phyloP scores from a whole-genome alignment of 2,329 filamentous ascomycete genomes.

The Didymella arachidicola region DNA sequence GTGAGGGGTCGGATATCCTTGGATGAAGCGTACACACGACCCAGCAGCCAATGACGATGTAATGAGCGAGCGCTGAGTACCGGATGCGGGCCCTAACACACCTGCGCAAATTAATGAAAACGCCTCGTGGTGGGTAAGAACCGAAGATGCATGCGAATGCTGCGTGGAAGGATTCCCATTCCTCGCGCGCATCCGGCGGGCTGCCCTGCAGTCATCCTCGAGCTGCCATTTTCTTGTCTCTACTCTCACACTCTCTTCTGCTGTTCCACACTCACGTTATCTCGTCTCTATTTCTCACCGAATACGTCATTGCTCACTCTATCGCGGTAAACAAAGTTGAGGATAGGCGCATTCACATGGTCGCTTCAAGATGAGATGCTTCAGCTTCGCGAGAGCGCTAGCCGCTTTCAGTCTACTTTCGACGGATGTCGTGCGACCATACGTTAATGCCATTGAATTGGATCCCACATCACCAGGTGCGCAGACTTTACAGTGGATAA shows the following conservation, averaged over 20 bases:
- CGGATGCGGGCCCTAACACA: constrained; percentile 9
- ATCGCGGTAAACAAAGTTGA: not conserved
- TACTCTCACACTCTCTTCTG: constrained; percentile 3
- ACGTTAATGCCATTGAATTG: constrained; percentile 33
- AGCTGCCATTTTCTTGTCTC: constrained; percentile 8
- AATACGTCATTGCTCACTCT: constrained; percentile 1
- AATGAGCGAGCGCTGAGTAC: not conserved
- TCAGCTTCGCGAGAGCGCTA: constrained; percentile 39
- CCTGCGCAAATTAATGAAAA: constrained; percentile 5
- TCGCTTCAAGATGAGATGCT: constrained; percentile 34
- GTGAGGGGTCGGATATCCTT: constrained; percentile 4
- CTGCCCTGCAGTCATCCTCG: constrained; percentile 2
- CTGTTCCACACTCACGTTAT: not conserved
- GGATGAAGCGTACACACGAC: not conserved
- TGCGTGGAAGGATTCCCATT: constrained; percentile 4
- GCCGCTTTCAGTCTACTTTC: constrained; percentile 37
- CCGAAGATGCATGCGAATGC: constrained; percentile 4
- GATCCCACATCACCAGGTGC: constrained; percentile 37
- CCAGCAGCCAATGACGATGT: constrained; percentile 5
- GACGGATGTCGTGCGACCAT: constrained; percentile 28
- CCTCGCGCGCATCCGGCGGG: constrained; percentile 2
- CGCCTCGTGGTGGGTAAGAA: not conserved
- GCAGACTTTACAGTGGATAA: not conserved
- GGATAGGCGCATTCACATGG: constrained; percentile 26
- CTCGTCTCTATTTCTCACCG: not conserved